phyloP scores from a whole-genome alignment of 371 early-diverging fungal species.

The Mucor sp. region DNA sequence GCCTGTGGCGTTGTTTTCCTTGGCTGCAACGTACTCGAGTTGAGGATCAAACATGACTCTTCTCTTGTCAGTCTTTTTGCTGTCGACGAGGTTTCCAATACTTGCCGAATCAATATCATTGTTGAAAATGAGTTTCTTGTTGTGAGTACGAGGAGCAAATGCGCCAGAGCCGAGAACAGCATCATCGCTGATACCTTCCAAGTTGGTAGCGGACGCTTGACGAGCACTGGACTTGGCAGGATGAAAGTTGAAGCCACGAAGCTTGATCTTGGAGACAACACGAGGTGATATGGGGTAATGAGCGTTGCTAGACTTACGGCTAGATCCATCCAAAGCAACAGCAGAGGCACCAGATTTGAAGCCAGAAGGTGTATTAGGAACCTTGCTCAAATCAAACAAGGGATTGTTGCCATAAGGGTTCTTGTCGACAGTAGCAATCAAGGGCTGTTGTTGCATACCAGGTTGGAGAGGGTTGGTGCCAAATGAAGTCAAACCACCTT shows the following conservation, averaged over 20 bases:
- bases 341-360: constrained; percentile 48
- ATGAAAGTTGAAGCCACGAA: constrained; percentile 60
- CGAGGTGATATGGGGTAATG: constrained; percentile 70
- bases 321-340: constrained; percentile 46
- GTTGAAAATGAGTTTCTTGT: constrained; percentile 69
- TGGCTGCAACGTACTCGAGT: constrained; percentile 29
- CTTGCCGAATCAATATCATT: constrained; percentile 28
- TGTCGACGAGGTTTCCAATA: constrained; percentile 28
- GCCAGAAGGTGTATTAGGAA: constrained; percentile 7
- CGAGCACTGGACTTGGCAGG: constrained; percentile 32
- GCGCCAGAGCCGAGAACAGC: constrained; percentile 68
- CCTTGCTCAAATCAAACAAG: constrained; percentile 62
- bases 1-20: constrained; percentile 3
- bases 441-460: constrained; percentile 43
- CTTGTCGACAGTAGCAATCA: constrained; percentile 78
- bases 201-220: not conserved
- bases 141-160: constrained; percentile 72
- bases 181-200: constrained; percentile 66
- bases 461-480: constrained; percentile 40
- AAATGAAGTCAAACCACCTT: constrained; percentile 48
- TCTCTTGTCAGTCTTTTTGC: constrained; percentile 25
- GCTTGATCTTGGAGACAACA: constrained; percentile 67
- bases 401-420: constrained; percentile 87
- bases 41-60: constrained; percentile 33
- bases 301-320: constrained; percentile 54